phyloP scores from a whole-genome alignment of 2,329 filamentous ascomycete species.

The Trichoderma guizhouense region DNA sequence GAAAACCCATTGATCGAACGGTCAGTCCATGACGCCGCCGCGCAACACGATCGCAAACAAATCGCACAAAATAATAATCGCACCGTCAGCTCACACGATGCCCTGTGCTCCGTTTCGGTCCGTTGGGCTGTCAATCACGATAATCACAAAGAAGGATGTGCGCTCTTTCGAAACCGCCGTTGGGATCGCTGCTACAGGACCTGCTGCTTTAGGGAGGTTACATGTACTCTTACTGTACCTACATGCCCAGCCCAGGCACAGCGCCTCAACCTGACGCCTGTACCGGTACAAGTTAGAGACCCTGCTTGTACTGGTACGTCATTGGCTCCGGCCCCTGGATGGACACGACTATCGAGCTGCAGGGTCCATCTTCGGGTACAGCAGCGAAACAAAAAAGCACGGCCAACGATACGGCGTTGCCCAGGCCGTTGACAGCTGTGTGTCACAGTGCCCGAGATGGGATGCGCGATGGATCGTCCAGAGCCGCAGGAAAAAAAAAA shows the following conservation, averaged over 20 bases:
- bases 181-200: not conserved
- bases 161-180: constrained; percentile 8
- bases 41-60: not conserved
- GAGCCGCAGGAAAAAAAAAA: not conserved
- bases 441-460: not conserved
- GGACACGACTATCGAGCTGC: not conserved
- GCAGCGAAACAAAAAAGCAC: not conserved
- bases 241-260: not conserved
- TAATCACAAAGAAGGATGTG: not conserved
- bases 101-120: constrained; percentile 9
- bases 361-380: not conserved
- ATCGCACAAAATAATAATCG: not conserved
- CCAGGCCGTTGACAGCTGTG: not conserved
- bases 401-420: not conserved
- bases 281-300: not conserved
- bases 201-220: constrained; percentile 18
- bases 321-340: constrained; percentile 17
- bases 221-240: constrained; percentile 1
- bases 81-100: not conserved
- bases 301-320: constrained; percentile 1
- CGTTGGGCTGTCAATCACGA: constrained; percentile 7
- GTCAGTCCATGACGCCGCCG: not conserved
- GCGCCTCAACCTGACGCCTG: not conserved
- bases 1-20: not conserved
- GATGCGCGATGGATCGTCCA: not conserved